phyloP scores from a whole-genome alignment of 352 stramenopile species.

The Globisporangium cederbergense region DNA sequence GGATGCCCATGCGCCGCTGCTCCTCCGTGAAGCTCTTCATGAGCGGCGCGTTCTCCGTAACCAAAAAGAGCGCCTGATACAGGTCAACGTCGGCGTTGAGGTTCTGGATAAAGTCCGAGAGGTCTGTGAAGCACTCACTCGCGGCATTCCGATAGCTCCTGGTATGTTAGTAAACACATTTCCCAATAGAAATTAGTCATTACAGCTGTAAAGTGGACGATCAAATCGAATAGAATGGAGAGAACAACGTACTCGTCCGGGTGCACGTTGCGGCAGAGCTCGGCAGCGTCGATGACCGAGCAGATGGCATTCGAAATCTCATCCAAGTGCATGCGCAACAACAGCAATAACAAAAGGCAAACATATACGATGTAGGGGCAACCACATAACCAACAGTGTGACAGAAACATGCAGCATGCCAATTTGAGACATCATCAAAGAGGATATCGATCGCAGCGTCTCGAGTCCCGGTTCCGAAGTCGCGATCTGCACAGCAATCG shows the following conservation, averaged over 20 bases:
- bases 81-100: constrained; percentile 92
- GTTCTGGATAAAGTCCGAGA: constrained; percentile 94
- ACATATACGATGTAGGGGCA: constrained; percentile 4
- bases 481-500: constrained; percentile 33
- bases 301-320: constrained; percentile 94
- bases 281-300: constrained; percentile 94
- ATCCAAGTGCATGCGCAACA: constrained; percentile 65
- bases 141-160: constrained; percentile 81
- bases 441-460: constrained; percentile 64
- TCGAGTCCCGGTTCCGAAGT: constrained; percentile 48
- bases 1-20: constrained; percentile 84
- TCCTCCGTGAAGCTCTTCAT: constrained; percentile 82
- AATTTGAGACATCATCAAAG: constrained; percentile 1
- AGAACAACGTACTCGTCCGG: constrained; percentile 55
- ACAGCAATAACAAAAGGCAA: background rate
- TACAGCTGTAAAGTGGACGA: background rate
- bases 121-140: constrained; percentile 84
- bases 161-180: background rate
- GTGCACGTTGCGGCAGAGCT: constrained; percentile 94
- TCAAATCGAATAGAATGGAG: background rate
- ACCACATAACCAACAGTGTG: constrained; percentile 7
- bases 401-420: background rate
- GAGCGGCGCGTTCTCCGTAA: constrained; percentile 54
- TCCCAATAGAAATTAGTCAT: background rate
- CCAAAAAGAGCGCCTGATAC: constrained; percentile 77